Conservation (phyloP, 176 grass and related monocot genomes). For the Ampelocalamus luodianensis region DNA sequence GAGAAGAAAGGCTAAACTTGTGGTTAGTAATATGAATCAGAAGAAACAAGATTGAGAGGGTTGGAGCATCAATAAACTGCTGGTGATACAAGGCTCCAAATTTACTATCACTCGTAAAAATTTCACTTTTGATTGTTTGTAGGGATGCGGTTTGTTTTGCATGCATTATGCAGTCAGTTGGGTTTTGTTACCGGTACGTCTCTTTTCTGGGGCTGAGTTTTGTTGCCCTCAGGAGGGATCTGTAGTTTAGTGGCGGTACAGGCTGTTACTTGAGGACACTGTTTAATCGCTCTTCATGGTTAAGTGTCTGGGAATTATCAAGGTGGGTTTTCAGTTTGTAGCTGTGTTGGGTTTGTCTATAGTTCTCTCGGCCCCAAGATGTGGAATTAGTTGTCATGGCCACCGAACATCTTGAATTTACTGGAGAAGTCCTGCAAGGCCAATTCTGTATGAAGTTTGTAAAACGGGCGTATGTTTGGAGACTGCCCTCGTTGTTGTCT, state of each 20-base stretch:
- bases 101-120: background rate
- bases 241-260: slow-evolving; percentile 12
- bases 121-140: slow-evolving; percentile 18
- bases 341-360: background rate
- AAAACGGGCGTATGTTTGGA: slow-evolving; percentile 23
- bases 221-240: background rate
- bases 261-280: slow-evolving; percentile 39
- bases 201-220: slow-evolving; percentile 25
- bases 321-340: slow-evolving; percentile 20
- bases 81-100: slow-evolving; percentile 21
- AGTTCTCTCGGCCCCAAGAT: background rate
- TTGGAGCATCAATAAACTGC: slow-evolving; percentile 23
- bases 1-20: slow-evolving; percentile 10
- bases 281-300: slow-evolving; percentile 50
- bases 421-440: background rate
- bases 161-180: background rate
- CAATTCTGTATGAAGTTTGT: slow-evolving; percentile 13
- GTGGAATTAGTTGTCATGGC: slow-evolving; percentile 23
- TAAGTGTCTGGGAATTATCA: background rate
- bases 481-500: background rate
- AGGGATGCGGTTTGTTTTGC: slow-evolving; percentile 36
- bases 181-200: slow-evolving; percentile 10
- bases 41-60: slow-evolving; percentile 24
- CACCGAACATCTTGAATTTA: background rate
- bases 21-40: slow-evolving; percentile 20